Conservation (phyloP, 495 filamentous ascomycete genomes). For the Tuber calosporum region DNA sequence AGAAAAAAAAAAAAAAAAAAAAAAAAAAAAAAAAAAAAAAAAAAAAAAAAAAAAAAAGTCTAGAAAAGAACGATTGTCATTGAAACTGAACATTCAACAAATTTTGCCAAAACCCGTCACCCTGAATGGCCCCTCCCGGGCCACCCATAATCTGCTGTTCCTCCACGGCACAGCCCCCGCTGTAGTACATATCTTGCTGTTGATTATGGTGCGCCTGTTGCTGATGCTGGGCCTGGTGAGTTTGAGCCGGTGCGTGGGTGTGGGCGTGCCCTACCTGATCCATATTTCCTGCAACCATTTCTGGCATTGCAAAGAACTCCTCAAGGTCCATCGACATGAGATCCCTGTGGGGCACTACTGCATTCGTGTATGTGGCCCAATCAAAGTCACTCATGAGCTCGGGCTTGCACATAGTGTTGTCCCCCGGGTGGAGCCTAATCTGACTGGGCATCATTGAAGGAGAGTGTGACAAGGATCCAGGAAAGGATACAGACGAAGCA, state of each 20-base stretch:
- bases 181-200: slow-evolving; percentile 21
- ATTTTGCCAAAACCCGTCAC: slow-evolving; percentile 40
- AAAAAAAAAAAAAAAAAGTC: neutral
- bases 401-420: slow-evolving; percentile 20
- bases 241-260: slow-evolving; percentile 11
- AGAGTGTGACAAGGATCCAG: slow-evolving; percentile 22
- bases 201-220: slow-evolving; percentile 12
- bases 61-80: slow-evolving; percentile 9
- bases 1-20: neutral
- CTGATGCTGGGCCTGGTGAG: slow-evolving; percentile 18
- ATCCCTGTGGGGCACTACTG: slow-evolving; percentile 32
- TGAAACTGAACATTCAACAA: slow-evolving; percentile 40
- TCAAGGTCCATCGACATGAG: slow-evolving; percentile 36
- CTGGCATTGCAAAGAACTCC: slow-evolving; percentile 31
- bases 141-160: slow-evolving; percentile 32
- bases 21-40: neutral
- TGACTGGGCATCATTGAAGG: slow-evolving; percentile 18
- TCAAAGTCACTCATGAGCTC: slow-evolving; percentile 35
- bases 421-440: slow-evolving; percentile 14
- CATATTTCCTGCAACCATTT: slow-evolving; percentile 18
- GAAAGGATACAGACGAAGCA: slow-evolving; percentile 23
- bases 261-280: slow-evolving; percentile 6
- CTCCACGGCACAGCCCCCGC: slow-evolving; percentile 24
- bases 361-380: slow-evolving; percentile 33
- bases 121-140: slow-evolving; percentile 6